phyloP scores from a whole-genome alignment of 164 flowering plant genomes.

The Kalanchoe fedtschenkoi region DNA sequence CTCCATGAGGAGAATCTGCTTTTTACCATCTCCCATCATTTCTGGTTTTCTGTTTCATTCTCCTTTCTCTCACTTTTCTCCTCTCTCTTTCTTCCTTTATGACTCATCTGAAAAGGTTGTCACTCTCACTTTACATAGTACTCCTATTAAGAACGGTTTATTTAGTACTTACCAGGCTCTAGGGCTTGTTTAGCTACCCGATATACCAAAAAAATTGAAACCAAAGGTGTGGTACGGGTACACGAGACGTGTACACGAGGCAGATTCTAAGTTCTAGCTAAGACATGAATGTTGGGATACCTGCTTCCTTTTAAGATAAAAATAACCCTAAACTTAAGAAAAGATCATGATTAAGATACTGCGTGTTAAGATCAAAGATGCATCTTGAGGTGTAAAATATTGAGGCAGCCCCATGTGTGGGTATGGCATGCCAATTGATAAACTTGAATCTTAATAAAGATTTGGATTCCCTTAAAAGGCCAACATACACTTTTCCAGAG shows the following conservation, averaged over 20 bases:
- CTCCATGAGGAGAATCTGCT: constrained; percentile 4
- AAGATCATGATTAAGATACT: not conserved
- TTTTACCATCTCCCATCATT: not conserved
- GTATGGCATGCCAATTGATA: not conserved
- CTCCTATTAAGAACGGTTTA: not conserved
- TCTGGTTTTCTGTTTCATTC: not conserved
- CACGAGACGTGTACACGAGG: too few relatives aligned
- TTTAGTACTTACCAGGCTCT: too few relatives aligned
- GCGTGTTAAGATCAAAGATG: not conserved
- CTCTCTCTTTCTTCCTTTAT: not conserved
- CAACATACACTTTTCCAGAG: not conserved
- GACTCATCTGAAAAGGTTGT: not conserved
- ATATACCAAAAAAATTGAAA: too few relatives aligned
- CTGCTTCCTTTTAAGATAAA: too few relatives aligned
- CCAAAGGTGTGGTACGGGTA: not conserved
- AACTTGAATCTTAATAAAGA: not conserved
- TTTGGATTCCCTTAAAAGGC: not conserved
- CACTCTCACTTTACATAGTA: too few relatives aligned
- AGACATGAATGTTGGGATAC: too few relatives aligned
- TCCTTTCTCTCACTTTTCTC: not conserved
- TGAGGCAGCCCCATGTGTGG: not conserved
- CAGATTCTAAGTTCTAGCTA: too few relatives aligned
- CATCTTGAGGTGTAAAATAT: not conserved
- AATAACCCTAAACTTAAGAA: not conserved
- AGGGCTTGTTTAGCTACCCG: too few relatives aligned